A percentile compares a stretch with the other conserved stretches of the same genome.
These are phyloP conservation scores for Insectozyma bohioensis DNA, from an alignment of 1,139 yeast species.

Conservation along the genomic window DNA sequence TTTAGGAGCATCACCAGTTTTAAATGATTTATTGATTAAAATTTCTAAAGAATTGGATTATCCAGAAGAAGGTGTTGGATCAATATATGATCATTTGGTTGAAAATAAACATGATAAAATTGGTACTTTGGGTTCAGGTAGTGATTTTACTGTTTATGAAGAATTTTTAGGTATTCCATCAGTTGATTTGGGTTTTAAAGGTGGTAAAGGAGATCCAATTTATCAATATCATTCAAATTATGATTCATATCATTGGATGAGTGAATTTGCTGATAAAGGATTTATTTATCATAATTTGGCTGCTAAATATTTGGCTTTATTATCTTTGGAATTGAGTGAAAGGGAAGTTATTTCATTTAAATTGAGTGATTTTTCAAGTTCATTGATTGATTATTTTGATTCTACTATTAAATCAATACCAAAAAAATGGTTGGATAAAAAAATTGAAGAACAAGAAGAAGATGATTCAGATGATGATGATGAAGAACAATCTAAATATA, in stretches of 20 bases:
- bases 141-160: slow-evolving; percentile 48
- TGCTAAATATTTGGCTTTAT: slow-evolving; percentile 59
- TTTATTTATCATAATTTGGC: slow-evolving; percentile 54
- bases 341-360: slow-evolving; percentile 48
- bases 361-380: slow-evolving; percentile 35
- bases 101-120: slow-evolving; percentile 33
- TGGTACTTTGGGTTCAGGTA: slow-evolving; percentile 43
- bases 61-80: slow-evolving; percentile 43
- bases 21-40: slow-evolving; percentile 31
- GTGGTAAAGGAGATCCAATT: slow-evolving; percentile 38
- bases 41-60: slow-evolving; percentile 39
- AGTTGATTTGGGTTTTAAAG: slow-evolving; percentile 37
- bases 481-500: slow-evolving; percentile 20
- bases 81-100: slow-evolving; percentile 62
- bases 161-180: slow-evolving; percentile 50
- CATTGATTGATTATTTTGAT: slow-evolving; percentile 31
- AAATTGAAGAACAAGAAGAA: slow-evolving; percentile 15
- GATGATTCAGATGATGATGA: slow-evolving; percentile 20
- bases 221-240: slow-evolving; percentile 60
- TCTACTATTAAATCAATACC: slow-evolving; percentile 32
- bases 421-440: slow-evolving; percentile 26
- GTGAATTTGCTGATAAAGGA: slow-evolving; percentile 53
- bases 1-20: slow-evolving; percentile 41
- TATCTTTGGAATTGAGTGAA: slow-evolving; percentile 54
- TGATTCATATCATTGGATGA: slow-evolving; percentile 60